Conservation (phyloP, 805 yeast genomes). For the Candida coleopterorum region DNA sequence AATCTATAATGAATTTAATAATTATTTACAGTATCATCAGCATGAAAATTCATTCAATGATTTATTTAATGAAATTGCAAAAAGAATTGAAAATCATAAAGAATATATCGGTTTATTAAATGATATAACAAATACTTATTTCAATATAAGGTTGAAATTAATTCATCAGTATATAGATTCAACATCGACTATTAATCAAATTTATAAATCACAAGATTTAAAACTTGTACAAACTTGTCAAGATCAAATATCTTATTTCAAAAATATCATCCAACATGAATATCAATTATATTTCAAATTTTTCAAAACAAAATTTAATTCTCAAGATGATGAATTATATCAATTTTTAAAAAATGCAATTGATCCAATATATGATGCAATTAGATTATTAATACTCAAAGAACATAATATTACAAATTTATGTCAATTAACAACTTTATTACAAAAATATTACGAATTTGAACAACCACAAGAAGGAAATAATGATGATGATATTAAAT, state of each 20-base stretch:
- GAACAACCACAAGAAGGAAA: constrained; percentile 40
- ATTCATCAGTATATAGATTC: constrained; percentile 36
- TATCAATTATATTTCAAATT: constrained; percentile 50
- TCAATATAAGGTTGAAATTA: constrained; percentile 49
- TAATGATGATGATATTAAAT: constrained; percentile 29
- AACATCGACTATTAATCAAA: constrained; percentile 25
- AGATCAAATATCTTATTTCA: constrained; percentile 54
- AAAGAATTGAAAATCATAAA: constrained; percentile 32
- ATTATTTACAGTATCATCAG: constrained; percentile 16
- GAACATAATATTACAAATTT: constrained; percentile 65
- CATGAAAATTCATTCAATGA: constrained; percentile 23
- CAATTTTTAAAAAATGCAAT: constrained; percentile 59
- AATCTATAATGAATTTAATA: constrained; percentile 56
- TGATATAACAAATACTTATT: constrained; percentile 64
- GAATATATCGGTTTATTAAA: constrained; percentile 64
- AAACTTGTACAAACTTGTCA: constrained; percentile 59
- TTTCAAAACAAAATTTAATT: constrained; percentile 32
- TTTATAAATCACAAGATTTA: constrained; percentile 11
- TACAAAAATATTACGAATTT: constrained; percentile 63
- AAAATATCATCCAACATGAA: constrained; percentile 59
- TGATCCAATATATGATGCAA: constrained; percentile 72
- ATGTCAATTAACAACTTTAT: constrained; percentile 69
- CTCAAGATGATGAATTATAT: constrained; percentile 27
- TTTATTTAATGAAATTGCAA: constrained; percentile 31
- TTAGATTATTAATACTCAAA: constrained; percentile 62